Percentiles rank a stretch among this genome's conserved stretches.
Evolutionary conservation across 257 asterid genomes (phyloP).

Genomic region (Eucommia ulmoides): DNA sequence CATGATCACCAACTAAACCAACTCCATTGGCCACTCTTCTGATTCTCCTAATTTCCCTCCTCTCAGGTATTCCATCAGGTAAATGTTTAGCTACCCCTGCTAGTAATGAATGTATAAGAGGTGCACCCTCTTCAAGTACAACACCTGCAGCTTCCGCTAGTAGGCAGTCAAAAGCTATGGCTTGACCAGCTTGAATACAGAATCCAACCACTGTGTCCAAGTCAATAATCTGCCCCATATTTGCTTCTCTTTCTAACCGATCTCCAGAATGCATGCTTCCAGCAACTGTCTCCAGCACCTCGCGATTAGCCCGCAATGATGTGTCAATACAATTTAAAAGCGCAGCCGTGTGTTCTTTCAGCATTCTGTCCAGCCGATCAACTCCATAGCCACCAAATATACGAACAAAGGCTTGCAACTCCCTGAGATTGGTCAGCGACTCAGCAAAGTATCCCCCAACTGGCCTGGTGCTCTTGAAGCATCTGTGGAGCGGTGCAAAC

Average conservation of each 20-base stretch:
- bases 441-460: slow-evolving; percentile 94
- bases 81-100: slow-evolving; percentile 67
- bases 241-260: slow-evolving; percentile 58
- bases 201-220: slow-evolving; percentile 92
- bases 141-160: slow-evolving; percentile 78
- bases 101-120: slow-evolving; percentile 80
- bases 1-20: slow-evolving; percentile 59
- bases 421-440: slow-evolving; percentile 71
- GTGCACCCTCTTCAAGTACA: slow-evolving; percentile 86
- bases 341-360: slow-evolving; percentile 96
- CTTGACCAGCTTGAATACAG: slow-evolving; percentile 96
- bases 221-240: slow-evolving; percentile 78
- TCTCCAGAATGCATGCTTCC: slow-evolving; percentile 94
- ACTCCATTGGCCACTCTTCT: slow-evolving; percentile 74
- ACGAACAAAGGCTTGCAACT: slow-evolving; percentile 74
- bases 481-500: slow-evolving; percentile 80
- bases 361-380: slow-evolving; percentile 77
- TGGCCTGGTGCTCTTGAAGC: slow-evolving; percentile 94
- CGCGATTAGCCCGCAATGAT: slow-evolving; percentile 81
- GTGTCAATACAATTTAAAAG: slow-evolving; percentile 91
- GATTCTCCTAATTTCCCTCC: slow-evolving; percentile 83
- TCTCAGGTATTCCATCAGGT: slow-evolving; percentile 77
- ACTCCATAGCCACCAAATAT: slow-evolving; percentile 93
- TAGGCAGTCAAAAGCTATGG: slow-evolving; percentile 71
- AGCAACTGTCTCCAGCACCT: slow-evolving; percentile 83